Evolutionary conservation across 2,329 filamentous ascomycete species (phyloP), one percentile per base, ranked within the genome.

Genomic region (Penicillium olsonii): DNA sequence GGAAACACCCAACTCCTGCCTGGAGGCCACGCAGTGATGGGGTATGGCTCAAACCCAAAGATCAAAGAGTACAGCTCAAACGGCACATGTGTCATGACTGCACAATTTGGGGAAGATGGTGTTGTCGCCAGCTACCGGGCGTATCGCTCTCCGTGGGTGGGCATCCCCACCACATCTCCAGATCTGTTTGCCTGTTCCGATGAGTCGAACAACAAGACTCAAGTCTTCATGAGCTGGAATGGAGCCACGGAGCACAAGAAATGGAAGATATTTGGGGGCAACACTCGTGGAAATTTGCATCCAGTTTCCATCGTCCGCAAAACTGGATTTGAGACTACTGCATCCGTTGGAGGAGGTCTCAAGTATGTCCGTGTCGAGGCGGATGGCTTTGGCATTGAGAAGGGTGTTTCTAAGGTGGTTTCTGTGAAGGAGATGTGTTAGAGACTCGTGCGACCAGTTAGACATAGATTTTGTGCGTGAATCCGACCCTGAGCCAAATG

Each of bases 201-300:
- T 4, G 18, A 49, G n/a, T 37, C 45, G 4, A 22, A 38, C 1
- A 49, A 47, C 3, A 51, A 33, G 45, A 55, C 51, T 5, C 54
- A 57, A 40, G 60, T 70, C 8, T 66, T 68, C 55, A 69, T 71
- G 56, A 71, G 69, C 48, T 73, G 70, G 69, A 68, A 69, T 45
- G 69, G 69, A 12, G 69, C 69, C 6, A 72, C 70, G 9, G 68
- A 69, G 47, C 52, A 62, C 14, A 20, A 52, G 29, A 41, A 52
- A 15, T 61, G 61, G 56, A 59, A 55, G 43, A 45, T 61, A 3
- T 45, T 45, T 18, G 43, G 35, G 5, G 35, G 26, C 3, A 9
- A 14, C 12, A 40, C 4, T 22, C 19, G 8, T 2, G 15, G 4
- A 14, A n/a, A 18, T 11, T 35, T 40, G n/a, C 9, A 5, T 10